Evolutionary conservation across 148 eudicot genomes (phyloP).

Genomic region (Cornus florida): DNA sequence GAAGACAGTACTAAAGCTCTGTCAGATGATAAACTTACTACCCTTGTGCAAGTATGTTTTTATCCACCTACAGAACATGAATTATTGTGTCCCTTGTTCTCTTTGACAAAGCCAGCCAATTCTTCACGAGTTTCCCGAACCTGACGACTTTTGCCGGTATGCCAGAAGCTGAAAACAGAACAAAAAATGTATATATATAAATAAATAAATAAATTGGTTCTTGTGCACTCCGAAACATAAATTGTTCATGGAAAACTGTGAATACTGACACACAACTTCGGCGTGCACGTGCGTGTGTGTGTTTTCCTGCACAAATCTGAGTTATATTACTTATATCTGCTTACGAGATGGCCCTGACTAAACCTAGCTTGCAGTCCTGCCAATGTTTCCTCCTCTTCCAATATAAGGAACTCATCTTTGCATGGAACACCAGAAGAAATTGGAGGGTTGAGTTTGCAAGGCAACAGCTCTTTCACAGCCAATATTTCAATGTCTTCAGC

Average conservation of each 20-base stretch:
- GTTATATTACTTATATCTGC: not conserved
- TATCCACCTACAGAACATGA: not conserved
- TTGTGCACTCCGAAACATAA: not conserved
- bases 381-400: not conserved
- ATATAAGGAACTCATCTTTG: not conserved
- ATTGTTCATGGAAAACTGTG: not conserved
- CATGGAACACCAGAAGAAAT: not conserved
- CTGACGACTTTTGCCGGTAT: conserved; percentile 3
- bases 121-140: not conserved
- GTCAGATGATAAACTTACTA: not conserved
- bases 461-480: not conserved
- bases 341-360: conserved; percentile 6
- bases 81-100: not conserved
- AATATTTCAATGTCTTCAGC: not conserved
- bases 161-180: conserved; percentile 9
- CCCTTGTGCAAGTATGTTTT: not conserved
- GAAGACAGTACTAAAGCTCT: not conserved
- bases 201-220: no score
- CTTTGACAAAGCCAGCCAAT: not conserved
- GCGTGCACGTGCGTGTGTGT: not conserved
- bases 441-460: not conserved
- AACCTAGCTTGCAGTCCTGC: not conserved
- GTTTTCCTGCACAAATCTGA: not conserved
- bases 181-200: not conserved
- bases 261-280: not conserved